Base-by-base conservation (phyloP, 2,329 filamentous ascomycete genomes). In the Orbilia ellipsospora region DNA sequence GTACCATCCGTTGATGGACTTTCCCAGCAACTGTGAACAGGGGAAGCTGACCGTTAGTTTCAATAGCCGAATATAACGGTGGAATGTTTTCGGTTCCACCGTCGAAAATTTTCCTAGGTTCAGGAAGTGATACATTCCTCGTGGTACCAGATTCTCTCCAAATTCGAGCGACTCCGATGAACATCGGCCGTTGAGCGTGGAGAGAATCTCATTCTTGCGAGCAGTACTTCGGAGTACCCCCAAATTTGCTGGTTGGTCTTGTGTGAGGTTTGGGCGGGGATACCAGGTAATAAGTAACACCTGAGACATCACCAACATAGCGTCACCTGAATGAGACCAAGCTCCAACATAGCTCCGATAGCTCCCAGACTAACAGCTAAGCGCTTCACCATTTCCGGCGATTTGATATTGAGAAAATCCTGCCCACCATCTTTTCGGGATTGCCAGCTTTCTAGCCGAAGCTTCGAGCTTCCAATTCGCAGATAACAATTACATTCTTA, bases 351-450 rank as follows among this genome's bases (percentile, higher is more conserved):
- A 62, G 65, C 66, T 63, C 66, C 66, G 55, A 57, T 61, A 55
- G 72, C 72, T 75, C 63, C 51, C 64, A 45, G 65, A 15, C 36
- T 40, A 61, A 40, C 48, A 54, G 36, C 57, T 52, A 63, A 18
- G 67, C 67, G 67, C 67, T 72, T 72, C 67, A 55, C 72, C 72
- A 68, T 69, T 75, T 75, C 72, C 72, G 72, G 72, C 72, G 72
- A 67, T 62, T 67, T 56, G 59, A 68, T 68, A 55, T 69, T 23
- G 26, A 56, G 8, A 36, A 56, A 57, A 20, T 48, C 42, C 20
- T 48, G 62, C 59, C 57, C 72, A 75, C 72, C 64, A 51, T 57
- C 57, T 66, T 59, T 68, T 57, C 70, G 15, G 62, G 55, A 52
- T 74, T 62, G 52, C 56, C 65, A 59, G 63, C 64, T 60, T 52